These are phyloP conservation scores for Geum urbanum DNA, from an alignment of 306 rosid species.

Conservation along the genomic window DNA sequence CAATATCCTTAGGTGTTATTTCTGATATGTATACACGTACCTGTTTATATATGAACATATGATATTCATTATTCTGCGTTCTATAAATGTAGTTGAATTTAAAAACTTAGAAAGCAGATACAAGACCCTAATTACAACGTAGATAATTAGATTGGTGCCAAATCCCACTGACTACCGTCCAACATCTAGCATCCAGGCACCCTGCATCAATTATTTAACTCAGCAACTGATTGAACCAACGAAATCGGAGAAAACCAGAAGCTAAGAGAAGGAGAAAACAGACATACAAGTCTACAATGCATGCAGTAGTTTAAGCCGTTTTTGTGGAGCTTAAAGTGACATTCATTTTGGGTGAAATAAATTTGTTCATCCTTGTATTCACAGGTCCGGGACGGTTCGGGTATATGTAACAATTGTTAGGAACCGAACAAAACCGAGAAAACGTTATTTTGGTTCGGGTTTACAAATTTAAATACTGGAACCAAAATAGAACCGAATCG, in stretches of 20 bases:
- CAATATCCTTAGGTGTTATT: slow-evolving; percentile 32
- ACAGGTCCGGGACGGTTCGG: too few relatives aligned
- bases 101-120: not conserved
- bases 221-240: not conserved
- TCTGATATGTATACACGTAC: slow-evolving; percentile 31
- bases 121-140: slow-evolving; percentile 26
- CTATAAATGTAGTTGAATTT: not conserved
- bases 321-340: too few relatives aligned
- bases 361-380: too few relatives aligned
- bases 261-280: not conserved
- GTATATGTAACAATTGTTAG: too few relatives aligned
- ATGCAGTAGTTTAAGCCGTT: not conserved
- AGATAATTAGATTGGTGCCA: slow-evolving; percentile 2
- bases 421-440: too few relatives aligned
- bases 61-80: not conserved
- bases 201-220: not conserved
- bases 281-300: not conserved
- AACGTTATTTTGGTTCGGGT: too few relatives aligned
- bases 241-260: too few relatives aligned
- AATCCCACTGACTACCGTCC: slow-evolving; percentile 16
- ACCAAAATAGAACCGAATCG: too few relatives aligned
- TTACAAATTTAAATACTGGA: too few relatives aligned
- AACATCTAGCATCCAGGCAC: slow-evolving; percentile 13
- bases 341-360: too few relatives aligned
- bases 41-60: not conserved